Evolutionary conservation across 495 filamentous ascomycete species (phyloP), one percentile per base, ranked within the genome.

Genomic region (Penicillium alfredii): DNA sequence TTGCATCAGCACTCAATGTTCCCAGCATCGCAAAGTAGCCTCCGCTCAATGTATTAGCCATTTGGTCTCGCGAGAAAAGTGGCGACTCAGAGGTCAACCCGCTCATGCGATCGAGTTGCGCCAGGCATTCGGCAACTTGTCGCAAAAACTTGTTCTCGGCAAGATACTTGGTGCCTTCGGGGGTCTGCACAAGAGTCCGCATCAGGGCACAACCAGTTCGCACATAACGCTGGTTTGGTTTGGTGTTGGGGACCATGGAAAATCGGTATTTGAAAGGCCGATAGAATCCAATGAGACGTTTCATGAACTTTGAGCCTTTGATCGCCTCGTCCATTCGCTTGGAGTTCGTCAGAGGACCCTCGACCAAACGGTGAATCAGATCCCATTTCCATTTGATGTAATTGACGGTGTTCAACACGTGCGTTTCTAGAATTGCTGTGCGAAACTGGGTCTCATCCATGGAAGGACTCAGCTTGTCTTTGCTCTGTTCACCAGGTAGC

Each of bases 301-400:
- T 95, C 47, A 94, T 79, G 54, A 97, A 97, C 49, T 95, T 97
- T 5, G 86, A 89, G 14, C 79, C 85, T 56, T 90, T 93, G 53
- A 96, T 87, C 3, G 90, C 89, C 56, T 98, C 93, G 47, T 94
- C 87, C 7, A 97, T 73, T 26, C 92, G 74, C 56, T 94, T 95
- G 4, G 88, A 76, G 48, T 90, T 94, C n/a, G 83, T 79, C 23
- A 98, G 60, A 4, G 92, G 92, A 0, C 93, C 93, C 55, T 98
- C 93, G 28, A 98, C 88, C 21, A 97, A 78, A 47, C 81, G 79
- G 37, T 86, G 75, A 26, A 98, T 86, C 16, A 93, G 65, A 45
- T 94, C 85, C 92, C 92, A 98, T 47, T 92, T 87, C 92, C 92
- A 98, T 53, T 98, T 98, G 12, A 77, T 67, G 55, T 80, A 93